These are phyloP conservation scores for Rostrohypoxylon terebratum DNA, from an alignment of 495 filamentous ascomycete species.

Conservation along the genomic window DNA sequence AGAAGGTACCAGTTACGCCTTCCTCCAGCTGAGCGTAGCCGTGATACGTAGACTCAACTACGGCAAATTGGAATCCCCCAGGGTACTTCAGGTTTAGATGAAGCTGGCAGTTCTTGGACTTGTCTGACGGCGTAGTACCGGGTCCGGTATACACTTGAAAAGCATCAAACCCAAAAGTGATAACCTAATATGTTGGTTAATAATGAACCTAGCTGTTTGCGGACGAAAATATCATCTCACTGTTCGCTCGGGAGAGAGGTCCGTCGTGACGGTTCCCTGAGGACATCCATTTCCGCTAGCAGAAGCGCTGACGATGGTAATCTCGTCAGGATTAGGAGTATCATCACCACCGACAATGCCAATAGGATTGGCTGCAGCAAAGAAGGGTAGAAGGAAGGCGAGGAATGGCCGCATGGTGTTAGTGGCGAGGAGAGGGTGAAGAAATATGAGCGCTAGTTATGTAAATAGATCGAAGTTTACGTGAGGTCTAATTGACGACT, in stretches of 20 bases:
- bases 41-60: constrained; percentile 67
- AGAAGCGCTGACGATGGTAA: constrained; percentile 65
- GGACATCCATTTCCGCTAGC: constrained; percentile 71
- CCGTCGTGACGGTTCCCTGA: constrained; percentile 61
- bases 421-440: constrained; percentile 18
- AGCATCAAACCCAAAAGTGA: constrained; percentile 68
- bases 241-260: constrained; percentile 64
- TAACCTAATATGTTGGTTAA: constrained; percentile 53
- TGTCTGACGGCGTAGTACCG: constrained; percentile 50
- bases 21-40: constrained; percentile 65
- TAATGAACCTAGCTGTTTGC: background rate
- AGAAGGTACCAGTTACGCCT: constrained; percentile 66
- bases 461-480: constrained; percentile 21
- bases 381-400: constrained; percentile 58
- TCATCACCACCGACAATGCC: constrained; percentile 50
- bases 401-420: constrained; percentile 60
- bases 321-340: constrained; percentile 55
- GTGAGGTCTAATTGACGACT: constrained; percentile 34
- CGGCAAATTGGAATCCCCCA: constrained; percentile 68
- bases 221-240: constrained; percentile 46
- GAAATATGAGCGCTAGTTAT: constrained; percentile 10
- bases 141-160: constrained; percentile 70
- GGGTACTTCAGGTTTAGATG: constrained; percentile 69
- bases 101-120: constrained; percentile 71
- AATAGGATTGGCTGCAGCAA: constrained; percentile 60